Evolutionary conservation across 305 asterid species (phyloP).

Genomic region (Fraxinus baroniana): DNA sequence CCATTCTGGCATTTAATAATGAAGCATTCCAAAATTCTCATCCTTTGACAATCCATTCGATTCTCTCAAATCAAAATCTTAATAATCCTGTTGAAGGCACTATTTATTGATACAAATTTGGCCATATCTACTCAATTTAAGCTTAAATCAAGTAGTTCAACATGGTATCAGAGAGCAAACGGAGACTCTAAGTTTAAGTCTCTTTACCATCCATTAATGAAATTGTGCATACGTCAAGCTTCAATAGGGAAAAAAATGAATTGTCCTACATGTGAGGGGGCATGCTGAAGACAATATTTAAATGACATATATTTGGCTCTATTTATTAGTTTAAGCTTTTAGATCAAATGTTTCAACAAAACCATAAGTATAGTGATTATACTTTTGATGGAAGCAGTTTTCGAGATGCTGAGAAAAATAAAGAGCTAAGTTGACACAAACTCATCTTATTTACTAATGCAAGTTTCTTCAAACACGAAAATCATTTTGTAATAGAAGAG

Average conservation of each 20-base stretch:
- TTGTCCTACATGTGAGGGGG: background rate
- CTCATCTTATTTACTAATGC: conserved; percentile 7
- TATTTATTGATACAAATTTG: background rate
- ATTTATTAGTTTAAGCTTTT: background rate
- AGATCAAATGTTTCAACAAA: background rate
- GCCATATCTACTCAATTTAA: background rate
- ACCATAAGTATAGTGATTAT: background rate
- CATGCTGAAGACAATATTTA: background rate
- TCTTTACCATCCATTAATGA: background rate
- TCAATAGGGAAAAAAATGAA: too few species aligned
- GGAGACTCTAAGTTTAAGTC: background rate
- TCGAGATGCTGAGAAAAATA: background rate
- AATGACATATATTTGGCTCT: background rate
- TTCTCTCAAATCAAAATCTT: background rate
- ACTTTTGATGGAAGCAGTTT: background rate
- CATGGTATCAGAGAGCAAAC: background rate
- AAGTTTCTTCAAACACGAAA: conserved; percentile 1
- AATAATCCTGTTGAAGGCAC: background rate
- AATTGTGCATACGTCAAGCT: background rate
- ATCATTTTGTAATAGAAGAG: background rate
- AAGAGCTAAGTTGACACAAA: background rate
- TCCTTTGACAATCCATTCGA: background rate
- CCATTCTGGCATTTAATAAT: background rate
- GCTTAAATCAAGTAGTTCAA: background rate
- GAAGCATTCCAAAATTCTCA: background rate